A percentile compares a stretch with the other conserved stretches of the same genome.
phyloP scores from a whole-genome alignment of 257 asterid species.

The Eustoma russellianum region DNA sequence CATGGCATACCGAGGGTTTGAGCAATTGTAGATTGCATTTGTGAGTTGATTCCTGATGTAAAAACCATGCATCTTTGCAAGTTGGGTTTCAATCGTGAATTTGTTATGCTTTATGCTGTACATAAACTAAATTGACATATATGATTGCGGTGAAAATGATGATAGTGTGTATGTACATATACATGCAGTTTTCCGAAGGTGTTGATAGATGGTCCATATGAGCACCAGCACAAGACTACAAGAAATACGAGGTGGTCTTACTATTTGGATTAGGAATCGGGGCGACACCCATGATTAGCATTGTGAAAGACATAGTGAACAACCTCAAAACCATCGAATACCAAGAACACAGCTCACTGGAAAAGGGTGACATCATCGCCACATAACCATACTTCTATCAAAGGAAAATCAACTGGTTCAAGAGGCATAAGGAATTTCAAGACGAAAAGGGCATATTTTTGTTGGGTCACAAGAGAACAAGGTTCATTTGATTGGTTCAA shows the following conservation, averaged over 20 bases:
- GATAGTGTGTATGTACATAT: neutral
- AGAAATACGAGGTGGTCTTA: constrained; percentile 75
- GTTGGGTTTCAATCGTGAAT: no score
- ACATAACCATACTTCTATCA: constrained; percentile 9
- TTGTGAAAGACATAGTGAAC: constrained; percentile 76
- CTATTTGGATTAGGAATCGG: constrained; percentile 82
- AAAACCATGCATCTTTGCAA: no score
- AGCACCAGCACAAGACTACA: constrained; percentile 95
- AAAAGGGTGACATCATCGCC: constrained; percentile 21
- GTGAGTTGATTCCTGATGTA: no score
- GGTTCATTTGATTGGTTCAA: constrained; percentile 87
- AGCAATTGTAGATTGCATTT: no score
- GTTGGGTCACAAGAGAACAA: constrained; percentile 88
- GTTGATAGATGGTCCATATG: constrained; percentile 82
- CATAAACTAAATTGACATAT: no score
- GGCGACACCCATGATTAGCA: constrained; percentile 91
- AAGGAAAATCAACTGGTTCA: constrained; percentile 20
- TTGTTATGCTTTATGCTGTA: no score
- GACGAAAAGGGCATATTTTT: constrained; percentile 73
- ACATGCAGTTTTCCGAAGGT: constrained; percentile 54
- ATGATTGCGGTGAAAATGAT: neutral
- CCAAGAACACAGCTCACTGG: constrained; percentile 26
- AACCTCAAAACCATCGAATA: constrained; percentile 66
- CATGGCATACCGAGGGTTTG: no score
- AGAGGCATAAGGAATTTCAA: constrained; percentile 33